Percentiles rank a stretch among this genome's conserved stretches.
These are phyloP conservation scores for Myxozyma geophila DNA, from an alignment of 805 yeast species.

Conservation along the genomic window DNA sequence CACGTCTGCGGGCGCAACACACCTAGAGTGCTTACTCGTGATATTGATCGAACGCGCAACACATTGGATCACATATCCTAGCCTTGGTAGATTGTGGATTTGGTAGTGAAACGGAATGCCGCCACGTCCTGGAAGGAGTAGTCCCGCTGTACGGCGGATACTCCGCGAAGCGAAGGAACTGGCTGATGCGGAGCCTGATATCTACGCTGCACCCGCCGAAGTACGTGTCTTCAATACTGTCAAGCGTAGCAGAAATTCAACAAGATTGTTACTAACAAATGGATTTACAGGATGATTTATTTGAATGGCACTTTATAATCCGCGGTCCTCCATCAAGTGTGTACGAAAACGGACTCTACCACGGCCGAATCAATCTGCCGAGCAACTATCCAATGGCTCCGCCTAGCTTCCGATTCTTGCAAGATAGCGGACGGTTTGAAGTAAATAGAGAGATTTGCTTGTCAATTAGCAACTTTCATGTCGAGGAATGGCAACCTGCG, in stretches of 20 bases:
- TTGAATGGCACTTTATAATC: constrained; percentile 82
- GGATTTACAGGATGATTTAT: constrained; percentile 22
- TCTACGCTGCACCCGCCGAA: constrained; percentile 32
- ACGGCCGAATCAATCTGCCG: constrained; percentile 84
- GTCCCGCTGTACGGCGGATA: constrained; percentile 29
- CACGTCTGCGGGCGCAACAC: neutral
- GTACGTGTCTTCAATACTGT: constrained; percentile 4
- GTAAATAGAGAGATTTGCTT: constrained; percentile 33
- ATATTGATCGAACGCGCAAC: too few relatives aligned
- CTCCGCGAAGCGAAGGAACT: constrained; percentile 33
- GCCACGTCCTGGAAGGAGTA: constrained; percentile 13
- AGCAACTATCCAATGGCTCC: constrained; percentile 89
- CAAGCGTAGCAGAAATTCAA: too few relatives aligned
- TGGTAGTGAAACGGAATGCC: neutral
- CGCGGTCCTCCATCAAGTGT: constrained; percentile 93
- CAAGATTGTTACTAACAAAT: neutral
- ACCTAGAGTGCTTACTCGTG: neutral
- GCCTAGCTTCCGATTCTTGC: constrained; percentile 51
- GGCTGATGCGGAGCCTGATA: constrained; percentile 20
- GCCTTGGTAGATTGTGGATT: neutral
- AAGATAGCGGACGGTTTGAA: constrained; percentile 32
- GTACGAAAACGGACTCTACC: constrained; percentile 84
- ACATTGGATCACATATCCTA: neutral
- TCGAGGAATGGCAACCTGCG: constrained; percentile 36
- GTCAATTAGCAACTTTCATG: constrained; percentile 35